Percentiles rank a stretch among this genome's conserved stretches.
Evolutionary conservation across 176 grass and related monocot genomes (phyloP).

Genomic region (Alopecurus myosuroides): DNA sequence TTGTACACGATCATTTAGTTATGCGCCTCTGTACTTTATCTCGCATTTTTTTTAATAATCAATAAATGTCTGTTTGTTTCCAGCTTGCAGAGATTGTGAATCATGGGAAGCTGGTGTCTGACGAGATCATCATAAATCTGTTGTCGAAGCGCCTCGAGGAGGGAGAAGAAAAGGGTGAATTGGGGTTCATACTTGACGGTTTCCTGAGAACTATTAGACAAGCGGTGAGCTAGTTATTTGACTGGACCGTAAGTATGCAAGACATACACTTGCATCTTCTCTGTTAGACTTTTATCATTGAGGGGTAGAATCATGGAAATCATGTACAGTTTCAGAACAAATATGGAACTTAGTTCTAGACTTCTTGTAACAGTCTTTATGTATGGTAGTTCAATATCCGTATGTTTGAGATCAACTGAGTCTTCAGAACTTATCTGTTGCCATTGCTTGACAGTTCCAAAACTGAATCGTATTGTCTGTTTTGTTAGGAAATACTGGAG

Average conservation of each 20-base stretch:
- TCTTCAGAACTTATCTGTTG: background rate
- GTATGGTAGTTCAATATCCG: background rate
- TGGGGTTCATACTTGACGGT: constrained; percentile 96
- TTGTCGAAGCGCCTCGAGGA: constrained; percentile 74
- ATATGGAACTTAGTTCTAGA: background rate
- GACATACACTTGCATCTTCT: constrained; percentile 27
- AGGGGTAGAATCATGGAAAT: background rate
- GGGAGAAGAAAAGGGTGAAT: constrained; percentile 66
- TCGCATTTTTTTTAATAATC: background rate
- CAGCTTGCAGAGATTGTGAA: constrained; percentile 90
- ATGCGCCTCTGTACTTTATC: background rate
- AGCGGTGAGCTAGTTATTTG: constrained; percentile 87
- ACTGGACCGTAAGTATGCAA: constrained; percentile 43
- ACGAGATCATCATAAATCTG: constrained; percentile 88
- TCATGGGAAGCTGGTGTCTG: constrained; percentile 82
- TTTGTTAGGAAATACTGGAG: constrained; percentile 87
- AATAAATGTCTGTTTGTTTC: constrained; percentile 10
- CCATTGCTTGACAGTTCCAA: background rate
- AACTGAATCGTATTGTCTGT: background rate
- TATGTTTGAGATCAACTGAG: background rate
- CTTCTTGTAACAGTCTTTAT: background rate
- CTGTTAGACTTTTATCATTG: background rate
- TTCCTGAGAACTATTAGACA: constrained; percentile 94
- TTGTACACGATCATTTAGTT: background rate
- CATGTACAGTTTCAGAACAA: background rate